A percentile compares a stretch with the other conserved stretches of the same genome.
phyloP scores from a whole-genome alignment of 345 rosid genomes.

The Diplotaxis tenuifolia region DNA sequence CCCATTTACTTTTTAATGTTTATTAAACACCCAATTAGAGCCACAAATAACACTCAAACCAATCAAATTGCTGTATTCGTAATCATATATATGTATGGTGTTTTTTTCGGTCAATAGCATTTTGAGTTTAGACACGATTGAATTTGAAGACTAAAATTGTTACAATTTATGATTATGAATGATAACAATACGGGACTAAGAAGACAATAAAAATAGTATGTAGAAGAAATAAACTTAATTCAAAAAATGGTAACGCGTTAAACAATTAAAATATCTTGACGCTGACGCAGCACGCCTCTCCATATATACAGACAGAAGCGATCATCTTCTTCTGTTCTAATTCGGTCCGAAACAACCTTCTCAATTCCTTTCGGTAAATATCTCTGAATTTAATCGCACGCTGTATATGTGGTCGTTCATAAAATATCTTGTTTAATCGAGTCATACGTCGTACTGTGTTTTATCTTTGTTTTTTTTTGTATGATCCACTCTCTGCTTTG shows the following conservation, averaged over 20 bases:
- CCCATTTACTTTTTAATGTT: neutral
- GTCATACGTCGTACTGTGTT: neutral
- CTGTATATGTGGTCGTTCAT: neutral
- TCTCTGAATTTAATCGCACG: neutral
- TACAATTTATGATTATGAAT: neutral
- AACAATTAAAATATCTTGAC: neutral
- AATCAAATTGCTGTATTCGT: neutral
- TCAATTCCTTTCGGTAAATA: constrained; percentile 27
- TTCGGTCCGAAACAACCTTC: neutral
- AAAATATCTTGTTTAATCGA: neutral
- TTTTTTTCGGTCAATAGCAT: neutral
- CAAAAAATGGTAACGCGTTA: constrained; percentile 32
- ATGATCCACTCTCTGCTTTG: neutral
- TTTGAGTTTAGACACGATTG: neutral
- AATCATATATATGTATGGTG: no score
- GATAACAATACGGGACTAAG: neutral
- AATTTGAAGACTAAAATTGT: neutral
- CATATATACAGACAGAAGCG: neutral
- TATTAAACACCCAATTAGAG: neutral
- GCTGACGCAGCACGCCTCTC: constrained; percentile 10
- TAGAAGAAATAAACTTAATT: neutral
- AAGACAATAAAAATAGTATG: neutral
- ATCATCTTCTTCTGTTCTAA: constrained; percentile 3
- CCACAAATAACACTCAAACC: neutral
- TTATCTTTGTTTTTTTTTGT: neutral